Evolutionary conservation across 768 basidiomycete genomes (phyloP), one percentile per base, ranked within the genome.

Genomic region (Calocera cornea): DNA sequence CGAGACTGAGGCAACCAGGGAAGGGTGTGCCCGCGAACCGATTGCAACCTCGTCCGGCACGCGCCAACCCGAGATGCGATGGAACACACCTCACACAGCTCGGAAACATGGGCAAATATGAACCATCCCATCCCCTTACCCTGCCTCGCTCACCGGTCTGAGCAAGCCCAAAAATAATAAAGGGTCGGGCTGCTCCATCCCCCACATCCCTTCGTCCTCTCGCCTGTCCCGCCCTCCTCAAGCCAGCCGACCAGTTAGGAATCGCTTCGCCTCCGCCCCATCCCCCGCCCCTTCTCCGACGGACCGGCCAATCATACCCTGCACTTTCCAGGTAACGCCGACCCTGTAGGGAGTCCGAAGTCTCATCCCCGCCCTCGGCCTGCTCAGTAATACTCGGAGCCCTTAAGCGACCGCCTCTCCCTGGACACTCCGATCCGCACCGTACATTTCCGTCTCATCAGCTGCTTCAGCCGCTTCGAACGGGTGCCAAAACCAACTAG

Each of bases 151-250:
- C 54, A 8, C 31, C 31, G 11, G 7, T 8, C 54, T 33, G 24
- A 60, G 54, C 54, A 27, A 60, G 54, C 54, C 54, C 54, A 60
- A 60, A 60, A 60, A 60, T 60, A 60, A 60, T 60, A 60, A 60
- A 60, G 54, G 54, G 54, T 60, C 54, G 54, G 54, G 14, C 54
- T 60, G 27, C 5, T 27, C 54, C 10, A 27, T 7, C 14, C 54
- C 31, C 54, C 54, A 22, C 54, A 60, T 16, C 31, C 54, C 31
- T 27, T 60, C 54, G 22, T 16, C 16, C 19, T 38, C 36, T 19
- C 44, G 44, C 19, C 16, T 47, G 8, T 19, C 44, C 19, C 19
- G 44, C 44, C 44, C 19, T 7, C 36, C 36, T 5, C 36, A 5
- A 38, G 36, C 14, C 36, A 5, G 14, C 36, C 36, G 36, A 5